phyloP scores from a whole-genome alignment of 768 basidiomycete genomes.

The Piloderma croceum region DNA sequence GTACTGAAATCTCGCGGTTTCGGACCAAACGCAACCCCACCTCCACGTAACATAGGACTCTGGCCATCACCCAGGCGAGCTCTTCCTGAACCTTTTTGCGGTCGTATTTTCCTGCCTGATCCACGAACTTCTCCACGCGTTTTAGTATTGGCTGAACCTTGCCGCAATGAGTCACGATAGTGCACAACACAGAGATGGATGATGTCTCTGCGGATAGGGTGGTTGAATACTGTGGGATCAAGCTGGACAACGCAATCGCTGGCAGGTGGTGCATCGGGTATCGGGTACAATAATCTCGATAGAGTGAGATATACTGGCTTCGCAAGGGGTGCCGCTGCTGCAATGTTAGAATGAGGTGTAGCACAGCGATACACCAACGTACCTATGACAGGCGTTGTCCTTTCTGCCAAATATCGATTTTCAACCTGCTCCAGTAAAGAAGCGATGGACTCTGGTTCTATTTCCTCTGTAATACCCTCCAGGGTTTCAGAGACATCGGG shows the following conservation, averaged over 20 bases:
- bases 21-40: constrained; percentile 89
- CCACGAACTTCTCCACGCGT: constrained; percentile 86
- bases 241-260: constrained; percentile 53
- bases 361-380: constrained; percentile 4
- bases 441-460: too few species aligned
- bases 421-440: too few species aligned
- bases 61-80: constrained; percentile 89
- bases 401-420: too few species aligned
- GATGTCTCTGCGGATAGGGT: constrained; percentile 87
- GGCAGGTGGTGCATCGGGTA: constrained; percentile 33
- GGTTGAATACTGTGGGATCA: constrained; percentile 78
- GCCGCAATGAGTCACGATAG: constrained; percentile 81
- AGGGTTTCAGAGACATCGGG: too few species aligned
- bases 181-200: constrained; percentile 89
- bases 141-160: constrained; percentile 89
- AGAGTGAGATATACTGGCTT: constrained; percentile 58
- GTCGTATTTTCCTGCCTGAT: constrained; percentile 83
- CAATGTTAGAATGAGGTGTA: constrained; percentile 4
- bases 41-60: constrained; percentile 83
- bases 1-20: constrained; percentile 90
- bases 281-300: constrained; percentile 49
- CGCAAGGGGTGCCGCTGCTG: too few species aligned
- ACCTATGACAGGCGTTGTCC: too few species aligned
- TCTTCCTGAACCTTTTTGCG: constrained; percentile 86
- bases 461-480: too few species aligned